Base-by-base conservation (phyloP, 2,329 filamentous ascomycete species). In the Chaetothyriales sp. region DNA sequence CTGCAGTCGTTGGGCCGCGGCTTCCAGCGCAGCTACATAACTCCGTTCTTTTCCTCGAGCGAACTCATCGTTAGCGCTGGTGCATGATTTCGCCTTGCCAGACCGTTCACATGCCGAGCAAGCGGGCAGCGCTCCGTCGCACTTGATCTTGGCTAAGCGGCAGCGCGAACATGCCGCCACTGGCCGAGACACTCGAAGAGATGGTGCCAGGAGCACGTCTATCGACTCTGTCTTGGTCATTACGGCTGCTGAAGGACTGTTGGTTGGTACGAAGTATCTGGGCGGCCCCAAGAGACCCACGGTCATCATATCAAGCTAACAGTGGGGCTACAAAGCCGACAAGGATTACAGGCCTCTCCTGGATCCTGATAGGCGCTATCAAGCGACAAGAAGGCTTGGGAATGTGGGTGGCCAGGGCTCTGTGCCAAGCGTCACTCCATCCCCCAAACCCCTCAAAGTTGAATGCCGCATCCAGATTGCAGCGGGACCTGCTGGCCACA, bases 81-180 rank as follows among this genome's bases (percentile, higher is more conserved):
- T 95, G 67, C 92, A 98, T 65, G 94, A 89, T 54, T 77, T 82
- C 51, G 86, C 82, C 56, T 88, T 84, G 28, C 89, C 89, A 13
- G 88, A 87, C 69, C 89, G 89, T 68, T 95, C 90, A 65, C 92
- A 97, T 18, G 90, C 90, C 6, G 89, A 94, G 65, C 92, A 98
- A 6, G 89, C 89, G 9, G 92, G 92, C 40, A 97, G 74, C 68
- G 95, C 95, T 56, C 92, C 90, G 70, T 97, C 92, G 64, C 92
- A 98, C 81, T 94, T 95, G 66, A 97, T 89, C 72, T 98, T 98
- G 50, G 90, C 89, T 55, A 84, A 80, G 55, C 92, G 86, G 72
- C 86, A 90, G 73, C 85, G 76, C 54, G 85, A 86, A 66, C 86
- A 90, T 20, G 86, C 86, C 51, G 85, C 85, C 48, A 88, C 85